These are phyloP conservation scores for Eimeria necatrix DNA, from an alignment of 169 alveolate genomes.

Conservation along the genomic window DNA sequence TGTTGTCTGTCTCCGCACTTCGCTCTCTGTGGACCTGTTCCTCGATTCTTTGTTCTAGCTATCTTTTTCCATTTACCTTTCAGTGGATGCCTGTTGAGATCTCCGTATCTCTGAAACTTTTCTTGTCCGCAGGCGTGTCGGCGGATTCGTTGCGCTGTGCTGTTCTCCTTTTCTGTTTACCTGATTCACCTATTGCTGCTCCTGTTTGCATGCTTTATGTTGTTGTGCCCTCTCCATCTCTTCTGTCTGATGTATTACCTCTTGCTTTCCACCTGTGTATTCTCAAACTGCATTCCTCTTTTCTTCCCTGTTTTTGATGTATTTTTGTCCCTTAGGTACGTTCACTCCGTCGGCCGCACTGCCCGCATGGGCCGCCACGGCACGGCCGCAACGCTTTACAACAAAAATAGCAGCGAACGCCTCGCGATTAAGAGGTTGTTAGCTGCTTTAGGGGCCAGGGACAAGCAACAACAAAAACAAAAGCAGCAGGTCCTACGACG, in stretches of 20 bases:
- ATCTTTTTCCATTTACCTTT: not conserved
- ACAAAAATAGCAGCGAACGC: not conserved
- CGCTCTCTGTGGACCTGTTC: not conserved
- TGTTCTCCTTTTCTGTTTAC: too few species aligned
- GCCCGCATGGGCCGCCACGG: slow-evolving; percentile 95
- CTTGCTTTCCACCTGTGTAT: not conserved
- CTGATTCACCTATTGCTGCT: too few species aligned
- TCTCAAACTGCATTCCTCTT: too few species aligned
- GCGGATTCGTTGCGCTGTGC: too few species aligned
- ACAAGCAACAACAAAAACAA: not conserved
- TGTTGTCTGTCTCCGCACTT: too few species aligned
- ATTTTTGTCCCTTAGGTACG: slow-evolving; percentile 82
- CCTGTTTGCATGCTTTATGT: too few species aligned
- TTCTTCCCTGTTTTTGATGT: too few species aligned
- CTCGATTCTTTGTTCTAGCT: not conserved
- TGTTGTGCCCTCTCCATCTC: not conserved
- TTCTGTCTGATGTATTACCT: not conserved
- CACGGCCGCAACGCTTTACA: slow-evolving; percentile 70
- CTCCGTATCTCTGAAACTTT: too few species aligned
- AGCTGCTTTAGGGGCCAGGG: not conserved
- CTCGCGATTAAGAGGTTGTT: slow-evolving; percentile 30
- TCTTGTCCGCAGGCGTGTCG: too few species aligned
- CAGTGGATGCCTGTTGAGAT: not conserved
- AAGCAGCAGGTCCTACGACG: slow-evolving; percentile 21
- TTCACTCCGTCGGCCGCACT: slow-evolving; percentile 96